phyloP scores from a whole-genome alignment of 129 eudicot genomes.

The Gnaphalium uliginosum region DNA sequence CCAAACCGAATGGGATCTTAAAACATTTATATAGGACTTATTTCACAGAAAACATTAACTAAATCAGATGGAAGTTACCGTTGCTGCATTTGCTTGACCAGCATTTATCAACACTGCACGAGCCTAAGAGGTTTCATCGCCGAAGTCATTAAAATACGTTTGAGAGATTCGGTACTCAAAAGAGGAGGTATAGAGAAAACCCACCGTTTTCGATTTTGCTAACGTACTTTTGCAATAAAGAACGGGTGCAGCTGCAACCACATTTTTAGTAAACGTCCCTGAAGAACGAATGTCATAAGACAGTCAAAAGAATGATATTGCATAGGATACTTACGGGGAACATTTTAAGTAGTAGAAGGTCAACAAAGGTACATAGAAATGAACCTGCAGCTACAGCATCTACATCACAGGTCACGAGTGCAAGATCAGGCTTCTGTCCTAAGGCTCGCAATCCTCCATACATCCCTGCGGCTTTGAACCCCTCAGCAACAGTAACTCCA shows the following conservation, averaged over 20 bases:
- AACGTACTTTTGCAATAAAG: slow-evolving; percentile 66
- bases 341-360: slow-evolving; percentile 1
- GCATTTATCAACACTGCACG: slow-evolving; percentile 97
- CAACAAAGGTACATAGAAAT: slow-evolving; percentile 8
- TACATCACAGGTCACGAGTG: slow-evolving; percentile 86
- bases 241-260: slow-evolving; percentile 97
- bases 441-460: slow-evolving; percentile 89
- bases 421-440: slow-evolving; percentile 97
- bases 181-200: slow-evolving; percentile 18
- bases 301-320: slow-evolving; percentile 9
- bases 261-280: slow-evolving; percentile 90
- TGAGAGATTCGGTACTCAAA: neutral
- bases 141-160: slow-evolving; percentile 2
- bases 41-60: neutral
- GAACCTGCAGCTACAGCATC: slow-evolving; percentile 95
- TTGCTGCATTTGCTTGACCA: slow-evolving; percentile 98
- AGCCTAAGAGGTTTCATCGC: slow-evolving; percentile 54
- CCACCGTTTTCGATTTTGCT: slow-evolving; percentile 66
- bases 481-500: slow-evolving; percentile 94
- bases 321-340: neutral
- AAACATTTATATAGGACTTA: neutral
- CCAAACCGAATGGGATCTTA: neutral
- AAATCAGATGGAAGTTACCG: slow-evolving; percentile 37
- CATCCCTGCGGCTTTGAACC: slow-evolving; percentile 94
- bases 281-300: slow-evolving; percentile 24